A percentile compares a stretch with the other conserved stretches of the same genome.
Evolutionary conservation across 2,329 filamentous ascomycete species (phyloP).

Genomic region (Talaromyces sp.): DNA sequence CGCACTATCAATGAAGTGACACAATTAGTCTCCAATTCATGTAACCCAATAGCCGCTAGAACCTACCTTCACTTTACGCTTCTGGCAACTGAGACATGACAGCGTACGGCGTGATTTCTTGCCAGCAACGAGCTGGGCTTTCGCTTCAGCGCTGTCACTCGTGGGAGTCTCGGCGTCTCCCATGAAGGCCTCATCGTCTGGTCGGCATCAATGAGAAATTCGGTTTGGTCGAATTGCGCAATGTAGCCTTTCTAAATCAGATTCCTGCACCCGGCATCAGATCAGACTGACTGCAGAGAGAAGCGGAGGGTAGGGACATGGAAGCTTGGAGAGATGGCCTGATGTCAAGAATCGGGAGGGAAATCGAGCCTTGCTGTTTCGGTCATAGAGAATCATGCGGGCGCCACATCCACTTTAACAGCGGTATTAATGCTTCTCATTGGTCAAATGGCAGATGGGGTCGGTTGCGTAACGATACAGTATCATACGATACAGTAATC

Average conservation of each 20-base stretch:
- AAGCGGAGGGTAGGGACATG: no score
- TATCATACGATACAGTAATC: not conserved
- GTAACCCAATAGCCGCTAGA: not conserved
- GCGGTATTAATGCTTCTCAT: not conserved
- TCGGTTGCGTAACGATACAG: not conserved
- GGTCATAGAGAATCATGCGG: not conserved
- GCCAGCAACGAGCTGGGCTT: slow-evolving; percentile 16
- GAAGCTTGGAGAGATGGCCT: not conserved
- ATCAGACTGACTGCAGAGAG: not conserved
- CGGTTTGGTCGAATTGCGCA: not conserved
- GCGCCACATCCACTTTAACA: not conserved
- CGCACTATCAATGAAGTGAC: slow-evolving; percentile 24
- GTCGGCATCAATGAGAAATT: not conserved
- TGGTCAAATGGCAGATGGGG: not conserved
- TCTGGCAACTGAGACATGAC: slow-evolving; percentile 33
- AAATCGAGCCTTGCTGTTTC: not conserved
- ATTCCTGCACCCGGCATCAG: not conserved
- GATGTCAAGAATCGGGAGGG: not conserved
- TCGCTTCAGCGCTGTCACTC: slow-evolving; percentile 10
- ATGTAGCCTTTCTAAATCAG: not conserved
- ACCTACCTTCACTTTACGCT: slow-evolving; percentile 36
- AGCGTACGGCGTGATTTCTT: slow-evolving; percentile 33
- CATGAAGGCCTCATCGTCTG: slow-evolving; percentile 19
- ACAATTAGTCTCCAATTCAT: not conserved
- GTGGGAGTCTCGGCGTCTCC: slow-evolving; percentile 9